These are phyloP conservation scores for Boletus vinaceobasis DNA, from an alignment of 768 basidiomycete species.

Conservation along the genomic window DNA sequence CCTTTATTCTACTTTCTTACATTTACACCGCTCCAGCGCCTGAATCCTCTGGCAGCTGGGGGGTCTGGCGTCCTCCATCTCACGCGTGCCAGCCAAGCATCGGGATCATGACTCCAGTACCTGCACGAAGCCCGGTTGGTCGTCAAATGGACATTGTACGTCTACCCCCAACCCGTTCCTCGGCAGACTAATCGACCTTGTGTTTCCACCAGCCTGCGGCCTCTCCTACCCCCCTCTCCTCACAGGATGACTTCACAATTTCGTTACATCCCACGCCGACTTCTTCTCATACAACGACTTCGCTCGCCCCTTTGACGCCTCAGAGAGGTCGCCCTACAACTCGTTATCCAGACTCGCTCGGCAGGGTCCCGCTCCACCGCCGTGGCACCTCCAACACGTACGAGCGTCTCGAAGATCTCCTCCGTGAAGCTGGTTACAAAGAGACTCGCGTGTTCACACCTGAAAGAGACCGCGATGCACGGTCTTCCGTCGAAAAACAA, in stretches of 20 bases:
- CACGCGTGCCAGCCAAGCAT: not conserved
- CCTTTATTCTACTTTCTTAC: not conserved
- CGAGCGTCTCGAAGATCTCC: slow-evolving; percentile 80
- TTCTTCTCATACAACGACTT: not conserved
- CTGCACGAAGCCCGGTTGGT: slow-evolving; percentile 5
- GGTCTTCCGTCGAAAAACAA: slow-evolving; percentile 22
- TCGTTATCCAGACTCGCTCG: slow-evolving; percentile 57
- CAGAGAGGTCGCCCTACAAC: slow-evolving; percentile 38
- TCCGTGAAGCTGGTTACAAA: slow-evolving; percentile 87
- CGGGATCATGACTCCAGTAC: slow-evolving; percentile 17
- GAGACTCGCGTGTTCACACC: slow-evolving; percentile 90
- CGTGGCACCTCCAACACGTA: slow-evolving; percentile 79
- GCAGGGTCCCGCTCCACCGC: slow-evolving; percentile 71
- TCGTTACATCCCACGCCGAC: slow-evolving; percentile 10
- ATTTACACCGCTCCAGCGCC: not conserved
- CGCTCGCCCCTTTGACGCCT: slow-evolving; percentile 40
- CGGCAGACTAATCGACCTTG: slow-evolving; percentile 12
- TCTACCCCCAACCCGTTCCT: not conserved
- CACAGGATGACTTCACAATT: slow-evolving; percentile 3
- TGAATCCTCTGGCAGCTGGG: not conserved
- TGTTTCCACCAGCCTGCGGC: slow-evolving; percentile 7
- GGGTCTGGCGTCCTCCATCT: slow-evolving; percentile 7
- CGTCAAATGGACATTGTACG: slow-evolving; percentile 20
- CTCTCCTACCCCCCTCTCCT: slow-evolving; percentile 5
- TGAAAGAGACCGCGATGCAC: slow-evolving; percentile 56